These are phyloP conservation scores for Camelina neglecta DNA, from an alignment of 345 rosid species.

Conservation along the genomic window DNA sequence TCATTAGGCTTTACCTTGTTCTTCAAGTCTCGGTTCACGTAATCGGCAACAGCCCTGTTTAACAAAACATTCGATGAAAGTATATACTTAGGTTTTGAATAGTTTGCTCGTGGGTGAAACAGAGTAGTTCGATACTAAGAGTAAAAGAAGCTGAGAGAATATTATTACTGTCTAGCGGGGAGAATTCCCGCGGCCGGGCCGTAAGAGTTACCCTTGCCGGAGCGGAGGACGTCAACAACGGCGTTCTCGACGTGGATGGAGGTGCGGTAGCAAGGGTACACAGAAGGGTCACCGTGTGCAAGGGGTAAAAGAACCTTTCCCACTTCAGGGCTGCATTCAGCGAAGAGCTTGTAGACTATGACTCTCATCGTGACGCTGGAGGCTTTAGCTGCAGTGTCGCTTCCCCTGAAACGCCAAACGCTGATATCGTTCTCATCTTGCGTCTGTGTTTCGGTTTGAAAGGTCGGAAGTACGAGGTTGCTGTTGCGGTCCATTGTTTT, in stretches of 20 bases:
- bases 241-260: slow-evolving; percentile 59
- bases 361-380: slow-evolving; percentile 50
- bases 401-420: slow-evolving; percentile 43
- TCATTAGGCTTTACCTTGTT: slow-evolving; percentile 62
- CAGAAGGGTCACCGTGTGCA: slow-evolving; percentile 75
- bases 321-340: slow-evolving; percentile 45
- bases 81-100: not conserved
- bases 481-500: slow-evolving; percentile 29
- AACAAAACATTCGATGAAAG: not conserved
- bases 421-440: slow-evolving; percentile 1
- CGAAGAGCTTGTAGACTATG: slow-evolving; percentile 42
- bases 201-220: slow-evolving; percentile 59
- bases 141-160: not conserved
- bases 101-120: not conserved
- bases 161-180: slow-evolving; percentile 59
- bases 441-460: slow-evolving; percentile 22
- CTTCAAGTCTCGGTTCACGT: slow-evolving; percentile 60
- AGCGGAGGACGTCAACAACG: slow-evolving; percentile 49
- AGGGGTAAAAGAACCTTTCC: slow-evolving; percentile 50
- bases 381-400: slow-evolving; percentile 40
- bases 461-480: slow-evolving; percentile 22
- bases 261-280: slow-evolving; percentile 60
- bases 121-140: not conserved
- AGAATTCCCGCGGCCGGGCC: slow-evolving; percentile 52
- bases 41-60: slow-evolving; percentile 66